Conservation (phyloP, 805 yeast genomes). For the Zygosaccharomyces lentus region DNA sequence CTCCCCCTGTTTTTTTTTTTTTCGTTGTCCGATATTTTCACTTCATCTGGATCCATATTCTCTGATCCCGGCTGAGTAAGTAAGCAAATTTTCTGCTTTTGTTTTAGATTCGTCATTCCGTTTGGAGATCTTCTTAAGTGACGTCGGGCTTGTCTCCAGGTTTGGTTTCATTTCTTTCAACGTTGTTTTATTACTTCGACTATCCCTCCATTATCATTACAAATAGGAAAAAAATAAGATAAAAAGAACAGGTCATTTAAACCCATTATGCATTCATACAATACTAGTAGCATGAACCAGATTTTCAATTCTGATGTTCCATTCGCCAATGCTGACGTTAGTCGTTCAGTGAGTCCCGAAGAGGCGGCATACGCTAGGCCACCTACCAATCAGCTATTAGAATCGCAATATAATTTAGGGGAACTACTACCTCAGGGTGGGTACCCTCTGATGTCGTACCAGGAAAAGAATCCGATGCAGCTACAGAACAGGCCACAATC, state of each 20-base stretch:
- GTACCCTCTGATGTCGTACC: not conserved
- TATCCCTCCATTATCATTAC: not conserved
- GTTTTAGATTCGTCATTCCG: not conserved
- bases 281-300: conserved; percentile 11
- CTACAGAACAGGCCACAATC: conserved; percentile 1
- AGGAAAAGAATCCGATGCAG: not conserved
- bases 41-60: not conserved
- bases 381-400: not conserved
- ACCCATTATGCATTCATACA: conserved; percentile 11
- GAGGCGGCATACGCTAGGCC: not conserved
- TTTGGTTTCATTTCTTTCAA: not conserved
- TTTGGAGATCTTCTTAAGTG: not conserved
- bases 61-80: conserved; percentile 3
- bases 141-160: not conserved
- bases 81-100: not conserved
- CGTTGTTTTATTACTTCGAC: not conserved
- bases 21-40: not conserved
- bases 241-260: not conserved
- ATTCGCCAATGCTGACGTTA: conserved; percentile 2
- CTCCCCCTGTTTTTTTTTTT: not conserved
- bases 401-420: not conserved
- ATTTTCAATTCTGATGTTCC: conserved; percentile 12
- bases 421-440: not conserved
- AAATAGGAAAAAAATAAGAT: not conserved
- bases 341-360: conserved; percentile 7